phyloP scores from a whole-genome alignment of 1,284 basidiomycete species.

The Ceratobasidium sp. region DNA sequence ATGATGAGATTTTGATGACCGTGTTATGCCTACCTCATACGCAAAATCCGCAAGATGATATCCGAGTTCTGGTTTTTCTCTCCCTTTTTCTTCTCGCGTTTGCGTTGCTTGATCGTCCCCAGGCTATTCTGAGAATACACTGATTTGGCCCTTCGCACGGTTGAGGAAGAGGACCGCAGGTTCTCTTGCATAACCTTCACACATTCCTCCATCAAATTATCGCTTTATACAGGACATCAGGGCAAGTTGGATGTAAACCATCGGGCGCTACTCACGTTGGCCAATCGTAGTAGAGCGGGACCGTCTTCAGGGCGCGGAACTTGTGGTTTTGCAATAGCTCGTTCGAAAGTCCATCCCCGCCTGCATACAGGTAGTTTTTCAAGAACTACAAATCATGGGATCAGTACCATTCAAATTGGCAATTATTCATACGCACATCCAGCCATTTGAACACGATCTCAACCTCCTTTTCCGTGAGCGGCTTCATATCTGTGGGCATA shows the following conservation, averaged over 20 bases:
- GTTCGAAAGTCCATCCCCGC: conserved; percentile 88
- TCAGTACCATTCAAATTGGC: not conserved
- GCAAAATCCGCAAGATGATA: conserved; percentile 88
- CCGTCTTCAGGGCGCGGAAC: conserved; percentile 89
- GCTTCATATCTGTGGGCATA: conserved; percentile 86
- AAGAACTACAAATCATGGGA: conserved; percentile 67
- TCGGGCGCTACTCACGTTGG: conserved; percentile 65
- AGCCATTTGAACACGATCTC: conserved; percentile 99
- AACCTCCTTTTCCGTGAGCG: conserved; percentile 91
- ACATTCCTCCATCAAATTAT: conserved; percentile 94
- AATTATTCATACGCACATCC: conserved; percentile 62
- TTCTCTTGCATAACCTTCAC: conserved; percentile 89
- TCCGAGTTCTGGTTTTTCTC: conserved; percentile 72
- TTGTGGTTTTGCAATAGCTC: conserved; percentile 94
- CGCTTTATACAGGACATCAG: conserved; percentile 57
- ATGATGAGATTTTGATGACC: too few relatives aligned
- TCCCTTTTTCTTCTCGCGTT: conserved; percentile 87
- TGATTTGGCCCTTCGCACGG: conserved; percentile 87
- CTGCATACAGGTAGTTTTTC: conserved; percentile 93
- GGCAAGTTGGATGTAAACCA: conserved; percentile 24
- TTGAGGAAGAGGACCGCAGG: conserved; percentile 68
- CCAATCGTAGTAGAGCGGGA: conserved; percentile 94
- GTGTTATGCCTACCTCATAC: conserved; percentile 78
- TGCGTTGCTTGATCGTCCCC: conserved; percentile 94
- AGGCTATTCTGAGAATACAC: conserved; percentile 88